Evolutionary conservation across 192 early-diverging fungal species (phyloP).

Genomic region (Thoreauomyces humboldtii): DNA sequence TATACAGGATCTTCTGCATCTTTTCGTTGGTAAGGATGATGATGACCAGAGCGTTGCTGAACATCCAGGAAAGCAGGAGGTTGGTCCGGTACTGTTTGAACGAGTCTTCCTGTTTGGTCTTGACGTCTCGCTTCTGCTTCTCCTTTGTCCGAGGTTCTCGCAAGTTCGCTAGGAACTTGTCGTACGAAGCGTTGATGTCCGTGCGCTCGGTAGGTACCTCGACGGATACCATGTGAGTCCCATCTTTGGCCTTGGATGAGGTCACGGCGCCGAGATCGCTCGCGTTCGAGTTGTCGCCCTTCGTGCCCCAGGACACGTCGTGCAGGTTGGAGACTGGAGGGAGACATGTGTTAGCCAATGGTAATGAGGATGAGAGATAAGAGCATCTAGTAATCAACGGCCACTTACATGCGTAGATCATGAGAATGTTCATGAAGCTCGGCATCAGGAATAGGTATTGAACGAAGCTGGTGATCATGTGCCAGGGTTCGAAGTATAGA

Average conservation of each 20-base stretch:
- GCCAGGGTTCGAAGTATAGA: constrained; percentile 83
- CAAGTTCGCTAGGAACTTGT: constrained; percentile 68
- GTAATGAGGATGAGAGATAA: background rate
- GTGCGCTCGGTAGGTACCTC: constrained; percentile 70
- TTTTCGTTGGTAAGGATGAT: constrained; percentile 61
- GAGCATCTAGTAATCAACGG: background rate
- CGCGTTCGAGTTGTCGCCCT: constrained; percentile 69
- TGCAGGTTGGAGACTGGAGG: constrained; percentile 80
- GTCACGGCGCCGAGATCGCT: constrained; percentile 80
- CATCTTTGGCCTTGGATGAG: constrained; percentile 64
- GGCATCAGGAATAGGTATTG: constrained; percentile 88
- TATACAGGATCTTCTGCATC: constrained; percentile 22
- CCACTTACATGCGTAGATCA: constrained; percentile 80
- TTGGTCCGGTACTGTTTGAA: constrained; percentile 85
- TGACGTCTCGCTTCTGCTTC: constrained; percentile 70
- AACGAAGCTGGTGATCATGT: constrained; percentile 85
- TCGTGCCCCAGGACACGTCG: constrained; percentile 96
- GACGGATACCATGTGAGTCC: constrained; percentile 69
- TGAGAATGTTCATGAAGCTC: constrained; percentile 87
- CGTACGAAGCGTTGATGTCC: constrained; percentile 83
- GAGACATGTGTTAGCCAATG: no score
- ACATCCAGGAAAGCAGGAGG: constrained; percentile 82
- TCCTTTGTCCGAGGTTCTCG: constrained; percentile 42
- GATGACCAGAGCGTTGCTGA: constrained; percentile 74
- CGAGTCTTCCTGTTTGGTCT: constrained; percentile 84